Conservation (phyloP, 2,329 filamentous ascomycete species). For the Hypomyces perniciosus region DNA sequence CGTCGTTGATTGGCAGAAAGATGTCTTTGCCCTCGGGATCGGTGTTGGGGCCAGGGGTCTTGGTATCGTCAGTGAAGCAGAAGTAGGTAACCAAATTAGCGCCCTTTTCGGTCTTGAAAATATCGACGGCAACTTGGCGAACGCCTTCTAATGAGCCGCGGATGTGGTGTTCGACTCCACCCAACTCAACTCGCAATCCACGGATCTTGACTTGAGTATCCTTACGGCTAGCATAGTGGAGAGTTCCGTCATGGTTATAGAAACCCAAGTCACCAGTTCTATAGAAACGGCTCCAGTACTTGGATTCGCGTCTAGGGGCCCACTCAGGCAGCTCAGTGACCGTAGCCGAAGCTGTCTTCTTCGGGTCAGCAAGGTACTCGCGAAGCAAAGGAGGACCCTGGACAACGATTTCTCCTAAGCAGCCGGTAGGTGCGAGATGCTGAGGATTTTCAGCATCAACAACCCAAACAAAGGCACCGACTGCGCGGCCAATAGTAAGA, state of each 20-base stretch:
- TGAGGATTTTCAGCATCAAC: constrained; percentile 8
- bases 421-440: constrained; percentile 9
- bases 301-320: background rate
- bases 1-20: background rate
- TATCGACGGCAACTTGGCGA: constrained; percentile 7
- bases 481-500: constrained; percentile 1
- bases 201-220: too few species aligned
- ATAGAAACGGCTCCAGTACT: constrained; percentile 25
- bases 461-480: constrained; percentile 5
- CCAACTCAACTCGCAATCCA: constrained; percentile 51
- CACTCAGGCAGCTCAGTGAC: background rate
- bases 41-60: background rate
- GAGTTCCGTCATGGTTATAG: constrained; percentile 33
- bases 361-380: constrained; percentile 8
- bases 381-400: constrained; percentile 7
- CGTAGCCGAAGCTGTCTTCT: constrained; percentile 3
- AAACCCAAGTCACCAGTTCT: constrained; percentile 43
- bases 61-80: background rate
- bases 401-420: constrained; percentile 11
- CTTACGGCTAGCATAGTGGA: constrained; percentile 44
- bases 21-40: background rate
- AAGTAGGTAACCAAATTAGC: constrained; percentile 4
- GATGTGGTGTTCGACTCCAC: constrained; percentile 18
- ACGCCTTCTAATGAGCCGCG: background rate
- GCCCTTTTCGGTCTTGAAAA: constrained; percentile 2